Evolutionary conservation across 345 rosid species (phyloP).

Genomic region (Mercurialis annua): DNA sequence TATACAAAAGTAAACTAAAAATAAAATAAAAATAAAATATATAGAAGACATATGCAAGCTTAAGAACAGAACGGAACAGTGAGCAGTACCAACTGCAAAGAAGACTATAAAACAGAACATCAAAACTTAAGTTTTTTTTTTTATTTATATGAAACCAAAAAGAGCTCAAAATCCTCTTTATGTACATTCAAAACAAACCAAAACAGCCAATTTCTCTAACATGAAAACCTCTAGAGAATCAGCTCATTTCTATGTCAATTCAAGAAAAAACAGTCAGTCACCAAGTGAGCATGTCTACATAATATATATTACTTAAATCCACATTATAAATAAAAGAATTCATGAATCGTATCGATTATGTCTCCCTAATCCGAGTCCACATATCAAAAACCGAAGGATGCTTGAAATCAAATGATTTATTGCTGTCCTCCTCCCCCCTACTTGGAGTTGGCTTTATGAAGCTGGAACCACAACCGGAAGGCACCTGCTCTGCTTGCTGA

Average conservation of each 20-base stretch:
- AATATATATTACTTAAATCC: not conserved
- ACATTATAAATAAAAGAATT: not conserved
- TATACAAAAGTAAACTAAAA: too few relatives aligned
- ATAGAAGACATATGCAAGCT: too few relatives aligned
- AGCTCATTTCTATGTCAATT: not conserved
- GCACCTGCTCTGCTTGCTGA: constrained; percentile 2
- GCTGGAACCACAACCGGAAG: not conserved
- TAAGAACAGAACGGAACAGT: too few relatives aligned
- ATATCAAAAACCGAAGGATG: constrained; percentile 8
- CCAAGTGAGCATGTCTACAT: not conserved
- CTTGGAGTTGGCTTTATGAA: constrained; percentile 7
- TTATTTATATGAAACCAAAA: too few relatives aligned
- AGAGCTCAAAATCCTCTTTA: too few relatives aligned
- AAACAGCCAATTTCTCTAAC: constrained; percentile 9
- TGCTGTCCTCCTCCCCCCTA: not conserved
- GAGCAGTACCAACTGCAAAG: too few relatives aligned
- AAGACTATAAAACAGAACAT: too few relatives aligned
- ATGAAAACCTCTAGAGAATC: constrained; percentile 10
- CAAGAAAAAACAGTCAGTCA: too few relatives aligned
- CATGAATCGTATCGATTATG: not conserved
- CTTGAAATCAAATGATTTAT: not conserved
- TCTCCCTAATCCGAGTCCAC: not conserved
- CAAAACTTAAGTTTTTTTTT: too few relatives aligned
- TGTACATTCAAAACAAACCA: too few relatives aligned
- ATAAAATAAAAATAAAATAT: too few relatives aligned